Evolutionary conservation across 2,329 filamentous ascomycete genomes (phyloP), one percentile per base, ranked within the genome.

Genomic region (Zymoseptoria passerinii): DNA sequence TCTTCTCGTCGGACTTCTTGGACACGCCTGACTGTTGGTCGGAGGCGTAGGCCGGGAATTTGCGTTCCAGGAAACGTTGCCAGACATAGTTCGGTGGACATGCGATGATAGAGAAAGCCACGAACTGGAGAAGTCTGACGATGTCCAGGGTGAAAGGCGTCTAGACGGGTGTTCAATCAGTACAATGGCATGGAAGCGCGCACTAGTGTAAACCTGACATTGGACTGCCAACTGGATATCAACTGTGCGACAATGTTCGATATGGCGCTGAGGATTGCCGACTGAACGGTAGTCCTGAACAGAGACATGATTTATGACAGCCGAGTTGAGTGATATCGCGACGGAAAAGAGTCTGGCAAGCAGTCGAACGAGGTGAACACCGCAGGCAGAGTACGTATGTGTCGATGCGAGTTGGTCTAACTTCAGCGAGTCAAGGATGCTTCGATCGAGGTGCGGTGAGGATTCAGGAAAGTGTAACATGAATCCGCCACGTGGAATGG

Each of bases 51-150:
- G 87, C 86, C 0, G 91, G 91, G 69, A 90, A 95, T 3, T 78
- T 74, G 5, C 81, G 76, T 74, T 96, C 91, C 55, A 96, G 80
- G 69, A 82, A 89, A 48, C 83, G 81, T 78, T 95, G 91, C 91
- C 90, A 96, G 67, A 89, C 71, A 70, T 90, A 89, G 74, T 96
- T 96, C 50, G 88, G 88, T 2, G 91, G 90, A 48, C 86, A 87
- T 72, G 81, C 86, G 59, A 95, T 70, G 35, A 89, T 70, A 63
- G 86, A 83, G 77, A 87, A 95, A 55, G 90, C 69, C 54, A 89
- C 75, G 73, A 95, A 96, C 70, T 91, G 88, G 65, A 91, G 75
- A 50, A 95, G 79, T 3, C 87, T 83, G 4, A 81, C 74, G 74
- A 81, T 80, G 73, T 91, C 83, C 66, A 95, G 76, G 23, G 76